Percentiles rank a stretch among this genome's conserved stretches.
Conservation (phyloP, 2,329 filamentous ascomycete species). For the Aureobasidium sp. region DNA sequence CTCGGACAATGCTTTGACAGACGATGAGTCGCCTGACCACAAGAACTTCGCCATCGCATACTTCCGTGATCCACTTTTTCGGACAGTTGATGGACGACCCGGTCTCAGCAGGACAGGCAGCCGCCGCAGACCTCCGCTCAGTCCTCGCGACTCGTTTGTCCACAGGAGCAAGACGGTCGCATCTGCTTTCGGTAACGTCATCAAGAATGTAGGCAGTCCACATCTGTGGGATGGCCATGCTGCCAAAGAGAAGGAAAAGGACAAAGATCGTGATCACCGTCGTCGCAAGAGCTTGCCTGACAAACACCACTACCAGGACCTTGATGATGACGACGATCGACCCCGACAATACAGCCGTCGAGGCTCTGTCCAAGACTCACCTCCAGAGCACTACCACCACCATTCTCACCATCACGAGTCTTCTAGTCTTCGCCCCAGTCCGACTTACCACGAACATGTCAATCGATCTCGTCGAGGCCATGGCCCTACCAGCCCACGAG, state of each 20-base stretch:
- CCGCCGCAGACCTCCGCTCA: conserved; percentile 26
- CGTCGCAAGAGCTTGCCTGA: conserved; percentile 20
- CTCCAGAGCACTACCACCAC: conserved; percentile 26
- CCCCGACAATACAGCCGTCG: neutral
- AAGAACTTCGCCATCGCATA: conserved; percentile 40
- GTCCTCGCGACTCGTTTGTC: conserved; percentile 28
- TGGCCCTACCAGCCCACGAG: conserved; percentile 33
- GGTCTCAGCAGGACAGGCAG: conserved; percentile 36
- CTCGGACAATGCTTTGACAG: conserved; percentile 4
- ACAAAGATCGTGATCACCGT: conserved; percentile 15
- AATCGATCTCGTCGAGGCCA: conserved; percentile 31
- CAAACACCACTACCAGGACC: conserved; percentile 22
- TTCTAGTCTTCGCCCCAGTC: neutral
- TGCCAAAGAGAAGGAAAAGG: conserved; percentile 18
- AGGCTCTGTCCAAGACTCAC: conserved; percentile 22
- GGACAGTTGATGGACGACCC: conserved; percentile 39
- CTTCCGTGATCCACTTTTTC: conserved; percentile 44
- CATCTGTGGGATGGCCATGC: conserved; percentile 31
- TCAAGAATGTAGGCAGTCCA: conserved; percentile 30
- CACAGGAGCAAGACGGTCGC: conserved; percentile 32
- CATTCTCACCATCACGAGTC: conserved; percentile 31
- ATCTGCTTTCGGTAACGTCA: conserved; percentile 30
- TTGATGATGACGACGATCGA: conserved; percentile 13
- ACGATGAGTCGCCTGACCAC: conserved; percentile 33
- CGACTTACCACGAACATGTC: neutral